Evolutionary conservation across 2,329 filamentous ascomycete genomes (phyloP).

Genomic region (Pseudogymnoascus sp.): DNA sequence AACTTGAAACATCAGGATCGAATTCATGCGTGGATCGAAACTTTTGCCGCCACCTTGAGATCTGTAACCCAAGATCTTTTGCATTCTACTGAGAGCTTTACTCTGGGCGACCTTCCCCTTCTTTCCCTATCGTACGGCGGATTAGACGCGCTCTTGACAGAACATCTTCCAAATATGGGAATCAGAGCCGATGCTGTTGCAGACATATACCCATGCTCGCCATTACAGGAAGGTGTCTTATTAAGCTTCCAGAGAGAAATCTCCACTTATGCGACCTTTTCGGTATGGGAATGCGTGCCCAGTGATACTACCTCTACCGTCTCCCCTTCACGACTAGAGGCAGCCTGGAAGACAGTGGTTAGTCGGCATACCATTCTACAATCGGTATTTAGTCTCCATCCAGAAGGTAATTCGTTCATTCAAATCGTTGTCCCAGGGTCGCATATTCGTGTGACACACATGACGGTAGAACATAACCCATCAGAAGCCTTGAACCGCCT

Average conservation of each 20-base stretch:
- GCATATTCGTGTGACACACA: neutral
- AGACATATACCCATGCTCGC: constrained; percentile 31
- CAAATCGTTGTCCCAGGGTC: neutral
- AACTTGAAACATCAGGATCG: constrained; percentile 9
- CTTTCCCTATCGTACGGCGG: constrained; percentile 35
- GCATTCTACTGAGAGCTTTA: constrained; percentile 18
- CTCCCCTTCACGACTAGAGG: constrained; percentile 26
- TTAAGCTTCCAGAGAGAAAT: constrained; percentile 7
- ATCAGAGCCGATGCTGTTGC: constrained; percentile 24
- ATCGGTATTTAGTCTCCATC: constrained; percentile 1
- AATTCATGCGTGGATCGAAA: constrained; percentile 11
- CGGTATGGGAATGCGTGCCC: constrained; percentile 18
- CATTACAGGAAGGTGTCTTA: constrained; percentile 31
- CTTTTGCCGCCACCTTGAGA: neutral
- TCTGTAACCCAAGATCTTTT: neutral
- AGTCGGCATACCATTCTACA: neutral
- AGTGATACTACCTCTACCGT: constrained; percentile 21
- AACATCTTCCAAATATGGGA: constrained; percentile 2
- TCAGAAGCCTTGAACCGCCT: neutral
- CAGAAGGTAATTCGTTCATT: neutral
- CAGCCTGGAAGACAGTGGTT: neutral
- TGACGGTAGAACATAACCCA: neutral
- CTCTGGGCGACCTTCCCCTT: constrained; percentile 37
- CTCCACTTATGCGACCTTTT: constrained; percentile 18
- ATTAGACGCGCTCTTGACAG: constrained; percentile 29